phyloP scores from a whole-genome alignment of 140 eudicot species.

The Bidens hawaiensis region DNA sequence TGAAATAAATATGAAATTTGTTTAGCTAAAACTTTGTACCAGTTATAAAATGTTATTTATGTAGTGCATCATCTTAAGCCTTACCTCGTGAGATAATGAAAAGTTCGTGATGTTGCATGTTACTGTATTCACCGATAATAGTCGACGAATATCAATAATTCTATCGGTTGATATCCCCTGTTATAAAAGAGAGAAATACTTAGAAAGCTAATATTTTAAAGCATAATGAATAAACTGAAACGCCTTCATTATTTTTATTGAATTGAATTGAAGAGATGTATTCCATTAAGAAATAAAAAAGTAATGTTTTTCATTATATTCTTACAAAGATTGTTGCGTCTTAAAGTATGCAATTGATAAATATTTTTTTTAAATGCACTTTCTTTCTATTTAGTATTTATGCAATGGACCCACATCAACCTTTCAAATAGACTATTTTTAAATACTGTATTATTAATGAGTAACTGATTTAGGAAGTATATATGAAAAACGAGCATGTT shows the following conservation, averaged over 20 bases:
- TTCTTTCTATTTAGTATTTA: not conserved
- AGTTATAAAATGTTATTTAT: too few species aligned
- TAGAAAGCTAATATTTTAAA: not conserved
- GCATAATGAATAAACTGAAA: not conserved
- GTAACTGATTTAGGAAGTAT: not conserved
- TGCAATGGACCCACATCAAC: not conserved
- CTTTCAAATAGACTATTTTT: not conserved
- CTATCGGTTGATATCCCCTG: conserved; percentile 99
- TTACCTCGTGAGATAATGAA: conserved; percentile 90
- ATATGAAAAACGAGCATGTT: not conserved
- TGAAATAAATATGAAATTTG: too few species aligned
- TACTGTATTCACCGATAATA: conserved; percentile 58
- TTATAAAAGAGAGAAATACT: not conserved
- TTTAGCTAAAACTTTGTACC: too few species aligned
- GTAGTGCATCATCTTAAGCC: too few species aligned
- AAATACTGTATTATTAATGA: not conserved
- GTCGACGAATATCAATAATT: conserved; percentile 87
- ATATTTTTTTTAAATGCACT: too few species aligned
- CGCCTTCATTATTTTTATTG: not conserved
- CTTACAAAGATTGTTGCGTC: not conserved
- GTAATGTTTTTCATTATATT: too few species aligned
- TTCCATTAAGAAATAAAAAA: conserved; percentile 1
- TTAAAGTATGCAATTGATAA: not conserved
- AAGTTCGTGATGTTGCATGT: conserved; percentile 81
- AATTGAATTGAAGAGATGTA: not conserved